These are phyloP conservation scores for Entomortierella beljakovae DNA, from an alignment of 192 early-diverging fungal species.

Conservation along the genomic window DNA sequence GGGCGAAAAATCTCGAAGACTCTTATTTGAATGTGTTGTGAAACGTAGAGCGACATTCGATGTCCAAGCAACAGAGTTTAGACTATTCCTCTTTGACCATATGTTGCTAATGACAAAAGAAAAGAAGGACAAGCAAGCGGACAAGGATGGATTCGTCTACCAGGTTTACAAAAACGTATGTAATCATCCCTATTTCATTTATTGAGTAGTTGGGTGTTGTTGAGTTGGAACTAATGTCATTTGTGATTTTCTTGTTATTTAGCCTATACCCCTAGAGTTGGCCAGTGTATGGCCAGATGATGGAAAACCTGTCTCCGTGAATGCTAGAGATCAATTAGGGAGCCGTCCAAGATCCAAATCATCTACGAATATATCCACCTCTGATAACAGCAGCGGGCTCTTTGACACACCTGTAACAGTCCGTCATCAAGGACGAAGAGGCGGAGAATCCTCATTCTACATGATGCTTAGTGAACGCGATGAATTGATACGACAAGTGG, in stretches of 20 bases:
- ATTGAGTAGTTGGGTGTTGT: not conserved
- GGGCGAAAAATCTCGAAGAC: constrained; percentile 67
- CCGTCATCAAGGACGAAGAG: constrained; percentile 22
- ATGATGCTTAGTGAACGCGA: constrained; percentile 18
- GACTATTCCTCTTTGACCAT: constrained; percentile 90
- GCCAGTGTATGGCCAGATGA: constrained; percentile 69
- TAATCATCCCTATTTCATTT: not conserved
- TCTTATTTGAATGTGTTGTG: constrained; percentile 81
- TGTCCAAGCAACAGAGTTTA: constrained; percentile 71
- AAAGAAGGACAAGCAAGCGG: constrained; percentile 67
- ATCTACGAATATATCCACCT: not conserved
- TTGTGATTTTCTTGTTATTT: constrained; percentile 4
- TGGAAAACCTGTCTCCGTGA: constrained; percentile 12
- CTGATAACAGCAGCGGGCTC: not conserved
- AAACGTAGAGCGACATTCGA: constrained; percentile 65
- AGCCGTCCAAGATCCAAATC: constrained; percentile 6
- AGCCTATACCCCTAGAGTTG: constrained; percentile 85
- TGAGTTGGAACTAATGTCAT: not conserved
- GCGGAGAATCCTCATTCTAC: constrained; percentile 11
- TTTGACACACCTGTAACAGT: constrained; percentile 17
- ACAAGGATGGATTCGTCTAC: constrained; percentile 64
- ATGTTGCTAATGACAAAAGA: constrained; percentile 77
- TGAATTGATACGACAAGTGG: constrained; percentile 12
- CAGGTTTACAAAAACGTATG: constrained; percentile 25
- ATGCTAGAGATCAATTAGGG: not conserved